Evolutionary conservation across 2,329 filamentous ascomycete genomes (phyloP).

Genomic region (Chaetomium sp.): DNA sequence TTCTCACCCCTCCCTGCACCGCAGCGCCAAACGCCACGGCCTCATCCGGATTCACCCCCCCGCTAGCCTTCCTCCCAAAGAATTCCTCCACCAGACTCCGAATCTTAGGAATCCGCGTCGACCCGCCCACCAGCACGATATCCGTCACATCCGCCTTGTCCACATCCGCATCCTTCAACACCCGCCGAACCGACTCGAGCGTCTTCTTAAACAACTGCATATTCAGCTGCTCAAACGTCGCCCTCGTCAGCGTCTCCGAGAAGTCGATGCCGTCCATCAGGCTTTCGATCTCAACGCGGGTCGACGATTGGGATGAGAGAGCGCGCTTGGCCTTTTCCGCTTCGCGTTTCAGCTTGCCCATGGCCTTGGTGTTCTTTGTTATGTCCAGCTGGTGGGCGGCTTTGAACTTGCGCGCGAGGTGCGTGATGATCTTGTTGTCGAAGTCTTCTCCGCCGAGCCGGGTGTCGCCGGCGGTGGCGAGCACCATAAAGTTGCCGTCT

Average conservation of each 20-base stretch:
- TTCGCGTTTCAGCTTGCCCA: conserved; percentile 99
- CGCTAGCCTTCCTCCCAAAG: conserved; percentile 99
- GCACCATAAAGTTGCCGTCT: conserved; percentile 99
- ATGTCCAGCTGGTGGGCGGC: conserved; percentile 87
- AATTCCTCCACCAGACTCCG: conserved; percentile 99
- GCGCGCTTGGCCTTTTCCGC: conserved; percentile 99
- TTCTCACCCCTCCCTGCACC: conserved; percentile 69
- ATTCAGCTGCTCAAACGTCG: conserved; percentile 98
- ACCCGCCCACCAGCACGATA: conserved; percentile 96
- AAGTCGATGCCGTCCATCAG: conserved; percentile 99
- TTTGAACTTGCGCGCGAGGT: conserved; percentile 94
- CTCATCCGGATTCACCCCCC: conserved; percentile 99
- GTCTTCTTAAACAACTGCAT: conserved; percentile 97
- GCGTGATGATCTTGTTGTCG: conserved; percentile 92
- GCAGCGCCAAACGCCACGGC: conserved; percentile 97
- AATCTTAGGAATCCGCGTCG: conserved; percentile 96
- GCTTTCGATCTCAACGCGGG: conserved; percentile 91
- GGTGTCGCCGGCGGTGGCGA: conserved; percentile 96
- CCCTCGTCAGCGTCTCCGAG: conserved; percentile 98
- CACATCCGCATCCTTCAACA: conserved; percentile 91
- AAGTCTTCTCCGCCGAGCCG: conserved; percentile 98
- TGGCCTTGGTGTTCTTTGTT: conserved; percentile 91
- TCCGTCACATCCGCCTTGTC: conserved; percentile 98
- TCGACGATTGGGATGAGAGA: conserved; percentile 87
- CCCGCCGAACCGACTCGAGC: conserved; percentile 94